A percentile compares a stretch with the other conserved stretches of the same genome.
These are phyloP conservation scores for Spathaspora hagerdaliae DNA, from an alignment of 805 yeast species.

Conservation along the genomic window DNA sequence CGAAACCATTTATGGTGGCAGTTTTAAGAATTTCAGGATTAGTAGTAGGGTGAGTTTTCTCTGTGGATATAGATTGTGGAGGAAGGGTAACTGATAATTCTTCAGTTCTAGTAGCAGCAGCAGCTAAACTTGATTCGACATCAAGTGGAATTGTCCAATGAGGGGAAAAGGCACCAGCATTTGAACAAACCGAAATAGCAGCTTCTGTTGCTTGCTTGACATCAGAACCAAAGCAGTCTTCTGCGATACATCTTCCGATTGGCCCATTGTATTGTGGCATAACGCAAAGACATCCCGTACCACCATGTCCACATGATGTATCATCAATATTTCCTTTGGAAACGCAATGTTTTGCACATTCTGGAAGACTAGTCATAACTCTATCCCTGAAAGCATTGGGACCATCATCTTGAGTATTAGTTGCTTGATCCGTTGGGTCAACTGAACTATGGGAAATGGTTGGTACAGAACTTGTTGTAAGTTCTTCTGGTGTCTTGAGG, in stretches of 20 bases:
- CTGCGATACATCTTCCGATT: conserved; percentile 35
- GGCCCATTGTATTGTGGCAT: conserved; percentile 30
- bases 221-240: conserved; percentile 30
- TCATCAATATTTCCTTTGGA: conserved; percentile 22
- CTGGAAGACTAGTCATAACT: conserved; percentile 28
- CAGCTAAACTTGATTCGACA: conserved; percentile 5
- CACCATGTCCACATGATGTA: too few species aligned
- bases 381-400: too few species aligned
- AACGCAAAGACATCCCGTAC: conserved; percentile 43
- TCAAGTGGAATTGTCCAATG: conserved; percentile 23
- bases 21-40: conserved; percentile 35
- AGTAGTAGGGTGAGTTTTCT: conserved; percentile 12
- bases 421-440: too few species aligned
- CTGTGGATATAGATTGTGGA: conserved; percentile 4
- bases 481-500: too few species aligned
- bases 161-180: conserved; percentile 24
- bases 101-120: conserved; percentile 11
- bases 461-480: too few species aligned
- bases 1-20: conserved; percentile 40
- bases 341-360: conserved; percentile 32
- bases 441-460: too few species aligned
- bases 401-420: too few species aligned
- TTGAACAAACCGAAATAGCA: conserved; percentile 22
- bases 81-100: conserved; percentile 17
- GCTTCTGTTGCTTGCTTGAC: conserved; percentile 24